These are phyloP conservation scores for Marchantia paleacea DNA, from an alignment of 225 moss, liverwort and hornwort species.

Conservation along the genomic window DNA sequence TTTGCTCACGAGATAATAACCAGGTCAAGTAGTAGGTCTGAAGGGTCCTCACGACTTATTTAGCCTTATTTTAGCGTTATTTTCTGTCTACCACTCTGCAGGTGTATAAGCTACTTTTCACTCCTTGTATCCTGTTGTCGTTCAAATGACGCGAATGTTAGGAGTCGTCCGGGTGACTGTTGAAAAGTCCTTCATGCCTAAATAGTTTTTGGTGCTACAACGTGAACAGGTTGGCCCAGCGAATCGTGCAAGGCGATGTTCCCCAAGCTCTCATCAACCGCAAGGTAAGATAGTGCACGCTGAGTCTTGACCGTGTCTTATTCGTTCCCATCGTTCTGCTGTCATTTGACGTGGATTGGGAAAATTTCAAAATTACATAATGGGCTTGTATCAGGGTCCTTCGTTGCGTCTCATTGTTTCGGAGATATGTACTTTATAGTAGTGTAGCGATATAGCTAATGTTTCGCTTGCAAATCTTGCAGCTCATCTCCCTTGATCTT, in stretches of 20 bases:
- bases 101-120: not conserved
- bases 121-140: not conserved
- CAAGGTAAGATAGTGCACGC: conserved; percentile 40
- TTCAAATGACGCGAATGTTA: not conserved
- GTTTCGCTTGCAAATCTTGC: conserved; percentile 13
- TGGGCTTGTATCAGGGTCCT: not conserved
- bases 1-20: not conserved
- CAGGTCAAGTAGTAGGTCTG: not conserved
- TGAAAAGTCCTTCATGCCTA: not conserved
- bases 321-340: not conserved
- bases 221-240: conserved; percentile 74
- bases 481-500: conserved; percentile 95
- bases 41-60: not conserved
- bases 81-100: not conserved
- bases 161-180: not conserved
- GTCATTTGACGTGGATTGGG: not conserved
- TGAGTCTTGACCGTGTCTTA: too few relatives aligned
- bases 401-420: not conserved
- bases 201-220: not conserved
- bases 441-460: not conserved
- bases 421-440: not conserved
- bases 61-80: not conserved
- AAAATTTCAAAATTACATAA: not conserved
- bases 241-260: conserved; percentile 96
- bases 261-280: conserved; percentile 86